These are phyloP conservation scores for Leccinum truebloodii DNA, from an alignment of 768 basidiomycete genomes.

Conservation along the genomic window DNA sequence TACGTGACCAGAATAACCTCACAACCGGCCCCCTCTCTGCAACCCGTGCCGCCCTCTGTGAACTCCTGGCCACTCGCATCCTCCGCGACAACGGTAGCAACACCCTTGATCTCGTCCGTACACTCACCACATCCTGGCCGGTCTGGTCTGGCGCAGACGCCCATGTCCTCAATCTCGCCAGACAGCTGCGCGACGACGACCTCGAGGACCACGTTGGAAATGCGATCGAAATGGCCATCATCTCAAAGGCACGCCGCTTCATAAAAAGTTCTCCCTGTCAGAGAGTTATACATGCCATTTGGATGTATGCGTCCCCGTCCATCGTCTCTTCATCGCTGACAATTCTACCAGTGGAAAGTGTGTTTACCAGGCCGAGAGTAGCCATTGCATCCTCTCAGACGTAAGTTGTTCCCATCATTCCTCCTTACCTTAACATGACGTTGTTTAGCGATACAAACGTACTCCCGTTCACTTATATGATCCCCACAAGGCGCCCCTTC, in stretches of 20 bases:
- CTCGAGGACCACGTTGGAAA: slow-evolving; percentile 83
- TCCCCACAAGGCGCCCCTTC: slow-evolving; percentile 88
- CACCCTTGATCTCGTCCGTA: slow-evolving; percentile 66
- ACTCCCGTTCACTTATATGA: slow-evolving; percentile 93
- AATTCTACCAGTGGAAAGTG: slow-evolving; percentile 67
- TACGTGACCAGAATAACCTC: slow-evolving; percentile 68
- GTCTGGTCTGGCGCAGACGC: slow-evolving; percentile 77
- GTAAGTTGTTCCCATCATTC: slow-evolving; percentile 41
- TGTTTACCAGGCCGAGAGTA: slow-evolving; percentile 88
- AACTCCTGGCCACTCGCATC: slow-evolving; percentile 81
- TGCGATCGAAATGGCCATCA: slow-evolving; percentile 90
- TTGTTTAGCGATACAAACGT: slow-evolving; percentile 84
- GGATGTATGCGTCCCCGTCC: slow-evolving; percentile 52
- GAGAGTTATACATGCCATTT: slow-evolving; percentile 84
- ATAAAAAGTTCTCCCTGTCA: slow-evolving; percentile 89
- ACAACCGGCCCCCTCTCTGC: slow-evolving; percentile 67
- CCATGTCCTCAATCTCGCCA: slow-evolving; percentile 55
- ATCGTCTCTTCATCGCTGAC: slow-evolving; percentile 17
- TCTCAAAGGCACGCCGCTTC: slow-evolving; percentile 84
- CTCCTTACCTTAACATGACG: neutral
- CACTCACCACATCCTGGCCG: slow-evolving; percentile 77
- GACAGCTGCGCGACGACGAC: slow-evolving; percentile 67
- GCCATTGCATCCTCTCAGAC: slow-evolving; percentile 87
- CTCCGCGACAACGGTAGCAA: slow-evolving; percentile 72
- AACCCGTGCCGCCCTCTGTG: slow-evolving; percentile 82